Evolutionary conservation across 1,139 yeast genomes (phyloP), one percentile per base, ranked within the genome.

Genomic region (Spencermartinsiella ligniputridi): DNA sequence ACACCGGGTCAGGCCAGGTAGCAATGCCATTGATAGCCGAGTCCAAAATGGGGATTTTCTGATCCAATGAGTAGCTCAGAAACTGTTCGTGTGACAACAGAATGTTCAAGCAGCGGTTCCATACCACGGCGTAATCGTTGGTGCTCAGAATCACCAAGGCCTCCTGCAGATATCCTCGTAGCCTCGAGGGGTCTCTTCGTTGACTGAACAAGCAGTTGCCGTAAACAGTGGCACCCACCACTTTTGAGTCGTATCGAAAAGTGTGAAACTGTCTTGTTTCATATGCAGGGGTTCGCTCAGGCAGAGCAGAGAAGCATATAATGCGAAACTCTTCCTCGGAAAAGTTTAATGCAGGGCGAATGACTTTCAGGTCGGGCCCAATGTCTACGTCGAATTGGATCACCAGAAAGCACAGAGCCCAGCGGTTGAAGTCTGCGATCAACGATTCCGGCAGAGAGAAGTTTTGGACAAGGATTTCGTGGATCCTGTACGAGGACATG

Each of bases 371-470:
- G 44, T 60, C 66, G 0, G 68, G 68, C 1, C 68, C 68, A 11
- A 63, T 51, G 40, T 63, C 61, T 8, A 59, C 60, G 42, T 64
- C 66, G 47, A 63, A 63, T 42, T 64, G 65, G n/a, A 64, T 60
- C 39, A 62, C 58, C 39, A 63, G 47, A 41, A 62, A 53, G 41
- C 64, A 60, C 16, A 50, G 40, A 29, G 57, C 47, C 66, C 64
- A 63, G 15, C 60, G 52, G 19, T 49, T 46, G 19, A 53, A 46
- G 12, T 37, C 39, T 13, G 45, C 44, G 5, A 51, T 40, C 27
- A 55, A 45, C 17, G 44, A 27, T n/a, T 46, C 40, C 8, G 54
- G 52, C 12, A 53, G 45, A 15, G 46, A 47, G 33, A 43, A 42
- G 37, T 48, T 50, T 24, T 47, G 49, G 41, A 58, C 52, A 37